A percentile compares a stretch with the other conserved stretches of the same genome.
phyloP scores from a whole-genome alignment of 2,329 filamentous ascomycete genomes.

The Monilinia vaccinii-corymbosi region DNA sequence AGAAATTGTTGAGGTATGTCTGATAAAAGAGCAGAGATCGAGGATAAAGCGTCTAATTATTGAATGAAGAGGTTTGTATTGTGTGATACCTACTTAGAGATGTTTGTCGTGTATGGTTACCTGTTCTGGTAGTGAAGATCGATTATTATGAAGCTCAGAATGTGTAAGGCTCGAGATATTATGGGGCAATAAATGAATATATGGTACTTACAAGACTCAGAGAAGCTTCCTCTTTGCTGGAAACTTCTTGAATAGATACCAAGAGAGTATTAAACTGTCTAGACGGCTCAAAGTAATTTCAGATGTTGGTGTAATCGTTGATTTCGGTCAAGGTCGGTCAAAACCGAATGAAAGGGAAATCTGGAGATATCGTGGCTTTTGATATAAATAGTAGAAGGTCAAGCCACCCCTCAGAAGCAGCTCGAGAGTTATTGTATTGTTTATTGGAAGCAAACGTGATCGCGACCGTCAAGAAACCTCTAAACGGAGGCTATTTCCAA shows the following conservation, averaged over 20 bases:
- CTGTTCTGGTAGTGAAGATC: not conserved
- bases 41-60: not conserved
- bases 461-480: not conserved
- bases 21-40: no score
- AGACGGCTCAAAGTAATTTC: no score
- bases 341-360: not conserved
- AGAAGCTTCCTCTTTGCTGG: not conserved
- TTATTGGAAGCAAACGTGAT: not conserved
- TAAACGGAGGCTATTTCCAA: no score
- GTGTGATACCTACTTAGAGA: not conserved
- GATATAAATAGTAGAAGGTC: not conserved
- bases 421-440: not conserved
- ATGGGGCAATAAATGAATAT: not conserved
- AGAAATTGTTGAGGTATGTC: not conserved
- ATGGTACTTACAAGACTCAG: not conserved
- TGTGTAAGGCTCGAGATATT: not conserved
- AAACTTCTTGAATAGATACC: not conserved
- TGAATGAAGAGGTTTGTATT: not conserved
- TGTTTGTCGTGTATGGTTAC: not conserved
- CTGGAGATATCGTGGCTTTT: accelerated
- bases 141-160: not conserved
- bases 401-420: not conserved
- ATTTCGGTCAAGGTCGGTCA: not conserved
- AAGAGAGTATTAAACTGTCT: not conserved
- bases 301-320: no score